Evolutionary conservation across 768 basidiomycete species (phyloP).

Genomic region (Rubroboletus pulcherrimus): DNA sequence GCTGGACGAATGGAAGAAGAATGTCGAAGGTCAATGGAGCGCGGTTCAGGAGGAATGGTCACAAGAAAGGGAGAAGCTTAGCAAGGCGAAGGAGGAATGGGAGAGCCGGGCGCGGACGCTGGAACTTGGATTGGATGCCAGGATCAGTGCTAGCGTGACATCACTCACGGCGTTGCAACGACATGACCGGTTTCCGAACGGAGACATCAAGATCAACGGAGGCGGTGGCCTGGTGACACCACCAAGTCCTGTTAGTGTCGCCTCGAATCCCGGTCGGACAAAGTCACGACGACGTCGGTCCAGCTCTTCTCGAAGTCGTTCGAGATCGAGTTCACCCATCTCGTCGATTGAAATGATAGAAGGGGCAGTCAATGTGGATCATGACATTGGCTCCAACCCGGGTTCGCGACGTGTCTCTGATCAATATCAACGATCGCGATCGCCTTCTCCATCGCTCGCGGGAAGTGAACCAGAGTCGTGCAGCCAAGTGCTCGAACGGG

Average conservation of each 20-base stretch:
- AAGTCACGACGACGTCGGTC: constrained; percentile 42
- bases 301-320: constrained; percentile 39
- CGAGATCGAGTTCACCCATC: constrained; percentile 34
- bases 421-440: constrained; percentile 24
- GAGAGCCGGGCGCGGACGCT: constrained; percentile 55
- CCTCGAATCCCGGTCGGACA: constrained; percentile 51
- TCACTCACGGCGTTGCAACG: constrained; percentile 34
- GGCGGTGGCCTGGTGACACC: constrained; percentile 65
- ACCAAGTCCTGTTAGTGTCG: constrained; percentile 70
- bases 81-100: constrained; percentile 76
- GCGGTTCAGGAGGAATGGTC: constrained; percentile 79
- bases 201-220: constrained; percentile 28
- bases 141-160: constrained; percentile 34
- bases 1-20: constrained; percentile 70
- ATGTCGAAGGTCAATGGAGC: constrained; percentile 77
- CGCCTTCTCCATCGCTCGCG: constrained; percentile 28
- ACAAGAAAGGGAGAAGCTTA: constrained; percentile 71
- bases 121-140: constrained; percentile 51
- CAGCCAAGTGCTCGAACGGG: constrained; percentile 14
- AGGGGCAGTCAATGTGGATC: constrained; percentile 18
- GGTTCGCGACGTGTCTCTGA: constrained; percentile 26
- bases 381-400: constrained; percentile 15
- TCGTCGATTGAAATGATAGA: constrained; percentile 34
- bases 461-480: constrained; percentile 31
- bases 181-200: constrained; percentile 35